These are phyloP conservation scores for Euphorbia celastroides DNA, from an alignment of 441 rosid genomes.

Conservation along the genomic window DNA sequence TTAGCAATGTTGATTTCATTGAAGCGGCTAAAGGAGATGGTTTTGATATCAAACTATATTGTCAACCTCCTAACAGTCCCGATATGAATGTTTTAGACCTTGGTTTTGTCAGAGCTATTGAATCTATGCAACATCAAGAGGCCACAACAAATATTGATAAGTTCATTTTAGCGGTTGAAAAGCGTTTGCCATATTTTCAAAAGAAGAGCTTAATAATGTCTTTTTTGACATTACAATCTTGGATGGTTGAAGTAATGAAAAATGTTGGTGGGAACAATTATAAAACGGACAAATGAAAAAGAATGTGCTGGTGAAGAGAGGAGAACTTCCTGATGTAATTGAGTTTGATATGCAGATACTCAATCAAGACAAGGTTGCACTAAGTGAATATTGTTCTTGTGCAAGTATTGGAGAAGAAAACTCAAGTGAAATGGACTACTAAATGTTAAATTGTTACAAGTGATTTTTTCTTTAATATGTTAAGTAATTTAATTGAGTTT, in stretches of 20 bases:
- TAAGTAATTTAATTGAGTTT: no score
- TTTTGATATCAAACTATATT: background rate
- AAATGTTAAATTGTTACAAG: no score
- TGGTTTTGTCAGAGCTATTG: background rate
- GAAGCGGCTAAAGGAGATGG: background rate
- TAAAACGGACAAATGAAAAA: no score
- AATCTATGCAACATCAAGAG: background rate
- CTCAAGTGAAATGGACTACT: no score
- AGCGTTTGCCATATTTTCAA: background rate
- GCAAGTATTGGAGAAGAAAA: no score
- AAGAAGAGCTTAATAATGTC: background rate
- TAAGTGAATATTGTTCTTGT: no score
- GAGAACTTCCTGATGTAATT: no score
- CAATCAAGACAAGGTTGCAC: no score
- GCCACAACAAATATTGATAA: background rate
- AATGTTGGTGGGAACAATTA: background rate
- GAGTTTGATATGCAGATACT: no score
- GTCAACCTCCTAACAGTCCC: background rate
- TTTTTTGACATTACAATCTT: background rate
- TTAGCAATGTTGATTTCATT: background rate
- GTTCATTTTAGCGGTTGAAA: background rate
- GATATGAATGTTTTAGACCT: background rate
- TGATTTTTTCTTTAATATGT: no score
- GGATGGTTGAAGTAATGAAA: background rate
- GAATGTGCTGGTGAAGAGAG: no score